phyloP scores from a whole-genome alignment of 176 grass and related monocot species.

The Tillandsia fasciculata region DNA sequence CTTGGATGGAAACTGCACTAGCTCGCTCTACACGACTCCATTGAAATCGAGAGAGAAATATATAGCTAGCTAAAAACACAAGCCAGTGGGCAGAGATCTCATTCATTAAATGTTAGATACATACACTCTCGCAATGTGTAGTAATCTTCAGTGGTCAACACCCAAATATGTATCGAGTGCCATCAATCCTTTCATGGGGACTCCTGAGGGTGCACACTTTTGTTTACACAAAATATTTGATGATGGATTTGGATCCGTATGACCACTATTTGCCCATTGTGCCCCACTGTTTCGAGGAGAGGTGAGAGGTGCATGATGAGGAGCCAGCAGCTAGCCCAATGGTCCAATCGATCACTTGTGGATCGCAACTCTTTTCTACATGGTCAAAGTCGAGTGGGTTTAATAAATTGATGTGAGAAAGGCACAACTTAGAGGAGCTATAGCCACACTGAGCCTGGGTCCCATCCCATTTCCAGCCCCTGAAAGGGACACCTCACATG shows the following conservation, averaged over 20 bases:
- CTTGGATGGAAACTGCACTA: constrained; percentile 10
- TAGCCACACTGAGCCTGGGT: background rate
- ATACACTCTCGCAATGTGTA: too few species aligned
- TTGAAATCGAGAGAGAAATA: too few species aligned
- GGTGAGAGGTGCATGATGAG: too few species aligned
- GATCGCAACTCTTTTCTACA: too few species aligned
- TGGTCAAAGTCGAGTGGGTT: too few species aligned
- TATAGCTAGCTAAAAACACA: background rate
- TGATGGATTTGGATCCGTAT: background rate
- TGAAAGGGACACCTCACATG: background rate
- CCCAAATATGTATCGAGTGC: background rate
- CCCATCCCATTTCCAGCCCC: background rate
- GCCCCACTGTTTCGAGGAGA: too few species aligned
- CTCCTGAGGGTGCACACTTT: background rate
- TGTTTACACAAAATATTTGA: background rate
- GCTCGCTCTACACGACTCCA: too few species aligned
- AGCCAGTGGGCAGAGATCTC: background rate
- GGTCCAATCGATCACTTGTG: too few species aligned
- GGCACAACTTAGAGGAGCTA: background rate
- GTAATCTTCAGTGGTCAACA: background rate
- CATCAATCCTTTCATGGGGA: constrained; percentile 1
- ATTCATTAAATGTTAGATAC: background rate
- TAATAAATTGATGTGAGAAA: background rate
- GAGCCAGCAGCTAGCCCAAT: too few species aligned
- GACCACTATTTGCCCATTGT: background rate